Evolutionary conservation across 176 grass and related monocot genomes (phyloP).

Genomic region (Saccharum spontaneum): DNA sequence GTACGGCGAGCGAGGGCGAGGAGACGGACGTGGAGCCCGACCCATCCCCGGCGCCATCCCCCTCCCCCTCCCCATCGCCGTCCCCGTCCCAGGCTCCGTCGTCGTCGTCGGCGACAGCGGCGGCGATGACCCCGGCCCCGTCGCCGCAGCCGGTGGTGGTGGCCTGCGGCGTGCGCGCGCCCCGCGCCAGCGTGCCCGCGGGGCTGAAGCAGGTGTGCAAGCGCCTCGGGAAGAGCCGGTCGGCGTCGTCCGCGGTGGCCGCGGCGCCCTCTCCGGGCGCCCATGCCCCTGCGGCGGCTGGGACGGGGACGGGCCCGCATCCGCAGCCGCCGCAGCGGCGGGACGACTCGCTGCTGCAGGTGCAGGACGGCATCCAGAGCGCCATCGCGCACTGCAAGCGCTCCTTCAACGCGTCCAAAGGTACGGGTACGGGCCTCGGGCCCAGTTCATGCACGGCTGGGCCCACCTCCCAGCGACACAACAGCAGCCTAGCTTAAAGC

Average conservation of each 20-base stretch:
- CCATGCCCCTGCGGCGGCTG: neutral
- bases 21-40: constrained; percentile 59
- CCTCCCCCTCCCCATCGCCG: neutral
- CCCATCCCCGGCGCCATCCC: neutral
- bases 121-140: neutral
- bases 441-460: neutral
- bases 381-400: constrained; percentile 96
- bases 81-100: neutral
- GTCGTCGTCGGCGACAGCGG: no score
- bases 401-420: constrained; percentile 77
- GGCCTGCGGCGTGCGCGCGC: constrained; percentile 65
- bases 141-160: constrained; percentile 41
- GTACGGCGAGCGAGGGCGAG: constrained; percentile 42
- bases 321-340: constrained; percentile 42
- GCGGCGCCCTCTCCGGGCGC: constrained; percentile 20
- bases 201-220: constrained; percentile 84
- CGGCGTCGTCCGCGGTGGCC: constrained; percentile 69
- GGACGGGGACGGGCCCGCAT: constrained; percentile 41
- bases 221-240: constrained; percentile 87
- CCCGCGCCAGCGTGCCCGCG: constrained; percentile 64
- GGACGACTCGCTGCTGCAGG: constrained; percentile 83
- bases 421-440: neutral
- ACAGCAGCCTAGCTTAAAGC: neutral
- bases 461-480: neutral
- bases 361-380: constrained; percentile 94